phyloP scores from a whole-genome alignment of 441 rosid species.

The Populus hybrid region DNA sequence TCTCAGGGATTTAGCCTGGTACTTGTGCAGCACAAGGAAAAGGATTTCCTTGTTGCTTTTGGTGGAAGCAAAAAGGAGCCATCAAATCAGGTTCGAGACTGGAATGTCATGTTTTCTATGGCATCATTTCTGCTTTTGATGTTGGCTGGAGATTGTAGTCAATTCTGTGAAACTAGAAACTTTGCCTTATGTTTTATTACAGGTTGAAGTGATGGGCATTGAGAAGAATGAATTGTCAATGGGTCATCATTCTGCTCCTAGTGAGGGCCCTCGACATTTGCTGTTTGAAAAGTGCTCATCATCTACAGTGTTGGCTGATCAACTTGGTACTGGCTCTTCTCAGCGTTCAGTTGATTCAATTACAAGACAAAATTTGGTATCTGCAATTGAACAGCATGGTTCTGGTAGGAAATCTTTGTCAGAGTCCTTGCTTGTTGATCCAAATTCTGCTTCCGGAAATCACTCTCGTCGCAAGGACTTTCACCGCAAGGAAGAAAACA shows the following conservation, averaged over 20 bases:
- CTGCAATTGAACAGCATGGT: constrained; percentile 76
- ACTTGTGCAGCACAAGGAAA: constrained; percentile 84
- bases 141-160: background rate
- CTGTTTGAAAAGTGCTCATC: constrained; percentile 57
- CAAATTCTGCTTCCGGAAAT: constrained; percentile 57
- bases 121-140: background rate
- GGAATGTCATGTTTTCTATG: constrained; percentile 6
- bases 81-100: constrained; percentile 73
- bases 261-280: constrained; percentile 46
- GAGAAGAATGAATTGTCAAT: constrained; percentile 69
- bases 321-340: constrained; percentile 52
- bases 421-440: constrained; percentile 53
- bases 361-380: constrained; percentile 68
- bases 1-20: constrained; percentile 89
- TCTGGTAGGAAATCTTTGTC: constrained; percentile 91
- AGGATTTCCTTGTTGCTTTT: constrained; percentile 89
- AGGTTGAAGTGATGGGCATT: constrained; percentile 78
- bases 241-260: constrained; percentile 41
- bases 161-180: background rate
- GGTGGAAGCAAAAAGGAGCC: constrained; percentile 89
- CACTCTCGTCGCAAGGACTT: constrained; percentile 83
- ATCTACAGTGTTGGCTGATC: constrained; percentile 45
- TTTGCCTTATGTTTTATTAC: constrained; percentile 14
- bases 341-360: constrained; percentile 56
- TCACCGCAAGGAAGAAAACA: constrained; percentile 61